Percentiles rank a stretch among this genome's conserved stretches.
Conservation (phyloP, 441 rosid genomes). For the Brassica hybrid region DNA sequence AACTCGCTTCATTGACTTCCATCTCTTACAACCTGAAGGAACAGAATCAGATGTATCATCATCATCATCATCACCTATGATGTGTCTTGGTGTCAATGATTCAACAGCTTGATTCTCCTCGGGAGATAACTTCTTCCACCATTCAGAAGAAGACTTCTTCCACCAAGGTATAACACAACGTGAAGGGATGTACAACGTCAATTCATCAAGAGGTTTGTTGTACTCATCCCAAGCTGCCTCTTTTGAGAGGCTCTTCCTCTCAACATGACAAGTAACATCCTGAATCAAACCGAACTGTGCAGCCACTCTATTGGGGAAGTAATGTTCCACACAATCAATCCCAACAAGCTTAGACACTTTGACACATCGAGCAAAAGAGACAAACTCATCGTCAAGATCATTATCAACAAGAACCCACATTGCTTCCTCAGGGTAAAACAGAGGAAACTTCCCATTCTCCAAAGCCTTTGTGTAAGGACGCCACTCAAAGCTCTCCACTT, state of each 20-base stretch:
- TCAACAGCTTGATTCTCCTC: constrained; percentile 43
- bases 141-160: constrained; percentile 47
- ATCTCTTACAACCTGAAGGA: constrained; percentile 11
- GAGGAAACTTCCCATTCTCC: constrained; percentile 27
- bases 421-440: constrained; percentile 49
- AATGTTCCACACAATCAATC: constrained; percentile 39
- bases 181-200: constrained; percentile 46
- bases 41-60: constrained; percentile 1
- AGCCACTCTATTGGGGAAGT: constrained; percentile 66
- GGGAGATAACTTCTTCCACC: constrained; percentile 49
- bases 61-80: constrained; percentile 1
- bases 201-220: constrained; percentile 39
- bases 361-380: constrained; percentile 50
- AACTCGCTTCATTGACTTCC: neutral
- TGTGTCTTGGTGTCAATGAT: constrained; percentile 6
- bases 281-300: constrained; percentile 75
- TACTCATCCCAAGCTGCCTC: constrained; percentile 36
- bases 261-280: constrained; percentile 41
- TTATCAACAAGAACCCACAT: constrained; percentile 33
- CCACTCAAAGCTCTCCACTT: constrained; percentile 37
- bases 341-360: constrained; percentile 54
- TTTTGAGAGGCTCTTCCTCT: constrained; percentile 6
- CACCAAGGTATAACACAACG: constrained; percentile 49
- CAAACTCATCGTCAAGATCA: constrained; percentile 43
- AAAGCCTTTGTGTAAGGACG: constrained; percentile 35